Base-by-base conservation (phyloP, 2,329 filamentous ascomycete genomes). In the Pyrenochaeta sp. region DNA sequence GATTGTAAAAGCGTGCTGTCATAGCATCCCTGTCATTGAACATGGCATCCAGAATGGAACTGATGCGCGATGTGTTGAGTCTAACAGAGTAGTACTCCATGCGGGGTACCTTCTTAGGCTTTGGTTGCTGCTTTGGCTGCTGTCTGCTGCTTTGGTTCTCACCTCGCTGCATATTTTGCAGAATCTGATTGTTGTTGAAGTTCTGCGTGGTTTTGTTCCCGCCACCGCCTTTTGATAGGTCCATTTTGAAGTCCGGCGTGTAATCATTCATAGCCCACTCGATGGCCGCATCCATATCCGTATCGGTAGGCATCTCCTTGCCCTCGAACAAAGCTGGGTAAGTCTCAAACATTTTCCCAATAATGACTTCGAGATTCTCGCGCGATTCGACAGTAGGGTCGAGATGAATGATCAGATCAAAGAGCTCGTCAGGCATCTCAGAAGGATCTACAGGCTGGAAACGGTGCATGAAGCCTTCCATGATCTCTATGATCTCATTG, bases 401-500 rank as follows among this genome's bases (percentile, higher is more conserved):
- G 1, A 99, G 81, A 55, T 96, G 82, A 62, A 99, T 95, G 29
- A 96, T 78, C 3, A 84, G 75, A 63, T 96, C 90, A 60, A 99
- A 99, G 6, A 81, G 80, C 52, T 86, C 79, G 64, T 99, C 94
- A 1, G 94, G 92, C n/a, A 74, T 70, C 6, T 74, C 74, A 13
- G 84, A 79, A 1, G 80, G 74, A 53, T 92, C 82, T 45, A 91
- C 79, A 14, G 87, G 82, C 73, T 99, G 88, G 66, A 96, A 97
- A 23, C 94, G 85, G 9, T 82, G 72, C 55, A 99, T 79, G 72
- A 99, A 99, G 3, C 90, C 90, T 59, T 96, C 89, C 94, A 99
- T 97, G 59, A 99, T 96, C 4, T 84, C 83, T 32, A 94, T 78
- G 41, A 94, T 89, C 69, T 96, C 93, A 13, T 80, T 74, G 32